A percentile compares a stretch with the other conserved stretches of the same genome.
Conservation (phyloP, 2,329 filamentous ascomycete species). For the Apiospora saccharicola region DNA sequence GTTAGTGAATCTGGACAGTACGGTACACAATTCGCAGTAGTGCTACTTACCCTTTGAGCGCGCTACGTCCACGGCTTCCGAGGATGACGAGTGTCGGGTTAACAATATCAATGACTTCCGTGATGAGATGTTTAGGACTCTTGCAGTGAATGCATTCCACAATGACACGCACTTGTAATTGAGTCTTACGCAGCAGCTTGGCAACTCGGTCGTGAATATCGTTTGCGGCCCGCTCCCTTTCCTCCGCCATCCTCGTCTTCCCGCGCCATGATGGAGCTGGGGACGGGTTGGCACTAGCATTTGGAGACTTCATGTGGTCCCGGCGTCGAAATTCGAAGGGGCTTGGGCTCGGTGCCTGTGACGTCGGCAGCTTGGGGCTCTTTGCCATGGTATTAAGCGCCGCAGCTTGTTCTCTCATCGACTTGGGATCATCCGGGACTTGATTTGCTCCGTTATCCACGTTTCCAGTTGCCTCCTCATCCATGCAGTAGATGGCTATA, state of each 20-base stretch:
- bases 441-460: conserved; percentile 52
- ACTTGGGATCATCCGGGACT: conserved; percentile 75
- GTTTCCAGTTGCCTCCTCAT: conserved; percentile 78
- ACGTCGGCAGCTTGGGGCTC: conserved; percentile 45
- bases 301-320: conserved; percentile 47
- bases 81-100: conserved; percentile 92
- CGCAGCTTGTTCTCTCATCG: conserved; percentile 77
- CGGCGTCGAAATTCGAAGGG: conserved; percentile 40
- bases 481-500: conserved; percentile 90
- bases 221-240: conserved; percentile 81
- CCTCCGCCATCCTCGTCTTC: conserved; percentile 72
- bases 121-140: conserved; percentile 94
- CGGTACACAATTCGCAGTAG: conserved; percentile 21
- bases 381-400: conserved; percentile 71
- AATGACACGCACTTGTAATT: conserved; percentile 89
- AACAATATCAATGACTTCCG: conserved; percentile 94
- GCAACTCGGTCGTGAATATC: conserved; percentile 85
- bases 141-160: conserved; percentile 99
- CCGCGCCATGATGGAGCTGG: conserved; percentile 59
- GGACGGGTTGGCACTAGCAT: conserved; percentile 47
- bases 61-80: conserved; percentile 88
- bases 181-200: conserved; percentile 87
- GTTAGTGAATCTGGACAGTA: conserved; percentile 38
- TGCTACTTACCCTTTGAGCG: conserved; percentile 82
- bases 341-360: conserved; percentile 35